phyloP scores from a whole-genome alignment of 768 basidiomycete genomes.

The Tricholoma terreum region DNA sequence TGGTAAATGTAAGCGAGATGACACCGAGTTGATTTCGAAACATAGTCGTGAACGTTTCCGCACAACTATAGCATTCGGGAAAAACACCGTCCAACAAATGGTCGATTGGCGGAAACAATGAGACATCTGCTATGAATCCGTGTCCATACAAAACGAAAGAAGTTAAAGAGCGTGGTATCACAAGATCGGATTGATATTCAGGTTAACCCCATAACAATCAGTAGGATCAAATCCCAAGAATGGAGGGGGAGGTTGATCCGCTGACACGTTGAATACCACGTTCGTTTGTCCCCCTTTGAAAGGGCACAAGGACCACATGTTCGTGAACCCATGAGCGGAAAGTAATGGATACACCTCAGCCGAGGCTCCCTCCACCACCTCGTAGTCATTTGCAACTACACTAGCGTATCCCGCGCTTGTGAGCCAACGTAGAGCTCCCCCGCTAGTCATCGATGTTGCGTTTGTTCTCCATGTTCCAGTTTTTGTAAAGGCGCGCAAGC shows the following conservation, averaged over 20 bases:
- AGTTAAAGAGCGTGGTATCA: background rate
- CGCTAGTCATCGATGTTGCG: slow-evolving; percentile 32
- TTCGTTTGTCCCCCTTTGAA: slow-evolving; percentile 31
- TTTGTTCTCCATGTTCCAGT: slow-evolving; percentile 37
- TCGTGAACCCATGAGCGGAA: slow-evolving; percentile 27
- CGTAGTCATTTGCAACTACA: slow-evolving; percentile 35
- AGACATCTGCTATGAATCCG: too few species aligned
- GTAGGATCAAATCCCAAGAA: slow-evolving; percentile 22
- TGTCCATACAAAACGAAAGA: too few species aligned
- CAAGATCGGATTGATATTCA: slow-evolving; percentile 22
- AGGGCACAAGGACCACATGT: slow-evolving; percentile 41
- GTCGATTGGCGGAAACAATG: too few species aligned
- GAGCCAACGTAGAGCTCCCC: slow-evolving; percentile 33
- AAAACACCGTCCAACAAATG: too few species aligned
- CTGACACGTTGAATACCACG: slow-evolving; percentile 34
- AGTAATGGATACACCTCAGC: slow-evolving; percentile 24
- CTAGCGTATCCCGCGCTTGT: slow-evolving; percentile 29
- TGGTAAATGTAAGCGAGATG: too few species aligned
- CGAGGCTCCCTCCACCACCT: slow-evolving; percentile 24
- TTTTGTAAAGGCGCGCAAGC: slow-evolving; percentile 35
- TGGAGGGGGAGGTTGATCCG: slow-evolving; percentile 13
- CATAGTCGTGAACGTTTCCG: too few species aligned
- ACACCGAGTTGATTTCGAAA: too few species aligned
- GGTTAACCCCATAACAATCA: slow-evolving; percentile 29
- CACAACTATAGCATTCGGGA: too few species aligned